Percentiles rank a stretch among this genome's conserved stretches.
Conservation (phyloP, 306 rosid genomes). For the Trichosanthes truncata region DNA sequence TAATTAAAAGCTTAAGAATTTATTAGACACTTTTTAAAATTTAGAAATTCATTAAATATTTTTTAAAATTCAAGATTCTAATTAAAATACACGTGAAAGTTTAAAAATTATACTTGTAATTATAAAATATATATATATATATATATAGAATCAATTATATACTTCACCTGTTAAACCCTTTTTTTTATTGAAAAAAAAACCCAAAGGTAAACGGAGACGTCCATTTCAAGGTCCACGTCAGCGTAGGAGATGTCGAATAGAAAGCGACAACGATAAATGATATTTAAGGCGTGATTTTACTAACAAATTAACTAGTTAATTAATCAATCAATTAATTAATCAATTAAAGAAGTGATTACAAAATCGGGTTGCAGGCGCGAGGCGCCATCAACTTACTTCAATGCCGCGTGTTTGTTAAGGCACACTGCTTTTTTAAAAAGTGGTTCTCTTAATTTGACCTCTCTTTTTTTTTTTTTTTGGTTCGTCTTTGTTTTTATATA, state of each 20-base stretch:
- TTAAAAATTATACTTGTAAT: no score
- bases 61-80: no score
- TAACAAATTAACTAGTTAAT: background rate
- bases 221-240: background rate
- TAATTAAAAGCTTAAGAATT: no score
- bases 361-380: background rate
- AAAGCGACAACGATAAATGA: background rate
- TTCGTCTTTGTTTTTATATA: background rate
- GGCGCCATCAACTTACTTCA: background rate
- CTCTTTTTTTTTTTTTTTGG: background rate
- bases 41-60: no score
- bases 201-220: slow-evolving; percentile 3
- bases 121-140: no score
- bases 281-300: background rate
- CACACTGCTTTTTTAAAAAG: background rate
- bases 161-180: background rate
- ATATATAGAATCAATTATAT: no score
- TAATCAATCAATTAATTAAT: background rate
- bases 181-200: background rate
- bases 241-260: background rate
- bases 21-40: no score
- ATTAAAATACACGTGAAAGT: no score
- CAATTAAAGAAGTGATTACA: background rate
- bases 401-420: slow-evolving; percentile 5
- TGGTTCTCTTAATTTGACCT: background rate